Evolutionary conservation across 352 stramenopile species (phyloP), one percentile per base, ranked within the genome.

Genomic region (Salisapilia sapeloensis): DNA sequence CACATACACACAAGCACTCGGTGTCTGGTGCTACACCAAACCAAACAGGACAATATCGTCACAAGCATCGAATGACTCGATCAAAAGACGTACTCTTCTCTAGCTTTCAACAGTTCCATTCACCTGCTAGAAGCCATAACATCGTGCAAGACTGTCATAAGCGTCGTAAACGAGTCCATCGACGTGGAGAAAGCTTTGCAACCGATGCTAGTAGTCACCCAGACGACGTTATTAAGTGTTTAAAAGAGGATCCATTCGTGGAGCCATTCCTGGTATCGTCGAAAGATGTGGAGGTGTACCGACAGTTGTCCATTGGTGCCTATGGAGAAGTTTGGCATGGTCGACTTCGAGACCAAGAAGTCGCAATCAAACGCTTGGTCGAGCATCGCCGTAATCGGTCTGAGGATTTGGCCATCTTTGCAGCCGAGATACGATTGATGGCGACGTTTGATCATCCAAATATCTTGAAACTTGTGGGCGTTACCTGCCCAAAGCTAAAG

Each of bases 271-370:
- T 51, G 29, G 48, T 67, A n/a, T 41, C 44, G 7, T 60, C 53
- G 13, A 24, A 55, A 2, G 48, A 71, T 8, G 27, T 71, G 1
- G 57, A 43, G 29, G 29, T 65, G 8, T 40, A 47, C 3, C 45
- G 46, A 2, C 45, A 48, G 25, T 41, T 78, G 9, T 56, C 56
- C 2, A 46, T 54, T 11, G 61, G 61, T 6, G 61, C 55, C 2
- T 77, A 57, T 12, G 55, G 61, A 12, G 57, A 77, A 34, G 47
- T 77, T 8, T 77, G 58, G 55, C 8, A 61, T 12, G 57, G 54
- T 0, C 33, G 44, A 12, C 46, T 58, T 37, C 40, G 46, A 2
- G 54, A 55, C 15, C 31, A 57, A 2, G 37, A 54, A 19, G 52
- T 72, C 4, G 60, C 60, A 11, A 44, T 76, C 7, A 71, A 76